Base-by-base conservation (phyloP, 2,329 filamentous ascomycete genomes). In the Nemania sp. region DNA sequence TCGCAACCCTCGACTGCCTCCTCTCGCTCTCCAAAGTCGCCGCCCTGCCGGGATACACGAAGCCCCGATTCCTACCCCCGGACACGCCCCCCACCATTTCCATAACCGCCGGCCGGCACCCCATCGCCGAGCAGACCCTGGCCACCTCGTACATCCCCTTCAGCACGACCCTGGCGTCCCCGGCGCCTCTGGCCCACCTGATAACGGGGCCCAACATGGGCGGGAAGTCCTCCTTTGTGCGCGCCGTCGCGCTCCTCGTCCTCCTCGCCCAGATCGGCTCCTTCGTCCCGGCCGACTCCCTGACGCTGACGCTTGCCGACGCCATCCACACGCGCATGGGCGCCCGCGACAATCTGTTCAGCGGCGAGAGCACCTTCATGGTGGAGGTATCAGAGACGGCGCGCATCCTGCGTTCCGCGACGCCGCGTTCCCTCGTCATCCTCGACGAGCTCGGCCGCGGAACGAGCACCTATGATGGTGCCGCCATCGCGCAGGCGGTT, bases 141-240 rank as follows among this genome's bases (percentile, higher is more conserved):
- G 83, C 94, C 3, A 87, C 90, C 67, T 83, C 87, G 53, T 99
- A 98, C 76, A 96, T 99, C 59, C 94, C 95, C 48, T 99, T 99
- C 76, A 86, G 90, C 69, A 90, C 92, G 11, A 78, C 84, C 2
- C 84, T 98, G 48, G 83, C 86, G n/a, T 83, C 87, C 2, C 83
- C 86, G 1, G 73, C 80, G 0, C 84, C 87, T 0, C 83, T 90
- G 5, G 91, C 92, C 2, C 85, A 97, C 67, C 88, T 98, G 57
- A 89, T 99, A 69, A 99, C 95, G 0, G 95, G 95, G 0, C 95
- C 95, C 32, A 99, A 99, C 78, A 99, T 99, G 95, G 95, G 95
- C 70, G 95, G 95, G 58, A 99, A 99, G 74, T 97, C 92, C n/a
- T 95, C 90, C 59, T 99, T 97, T 75, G 94, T 99, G 20, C 91